A percentile compares a stretch with the other conserved stretches of the same genome.
phyloP scores from a whole-genome alignment of 129 eudicot genomes.

The Flaveria sonorensis region DNA sequence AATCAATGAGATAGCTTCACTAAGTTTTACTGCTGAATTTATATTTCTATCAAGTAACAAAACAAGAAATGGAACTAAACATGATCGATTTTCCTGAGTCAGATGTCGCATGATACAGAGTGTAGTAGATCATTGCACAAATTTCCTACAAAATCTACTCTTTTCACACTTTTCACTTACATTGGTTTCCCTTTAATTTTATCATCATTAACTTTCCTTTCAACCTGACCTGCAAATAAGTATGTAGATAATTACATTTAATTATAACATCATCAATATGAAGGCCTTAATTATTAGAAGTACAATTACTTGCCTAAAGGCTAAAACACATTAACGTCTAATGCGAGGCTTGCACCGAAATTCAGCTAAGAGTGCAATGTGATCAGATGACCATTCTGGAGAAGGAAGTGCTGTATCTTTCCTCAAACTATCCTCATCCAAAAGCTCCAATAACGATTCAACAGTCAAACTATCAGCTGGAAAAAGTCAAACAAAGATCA shows the following conservation, averaged over 20 bases:
- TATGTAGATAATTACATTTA: constrained; percentile 15
- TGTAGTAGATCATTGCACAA: constrained; percentile 46
- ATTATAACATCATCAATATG: not conserved
- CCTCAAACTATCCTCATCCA: constrained; percentile 53
- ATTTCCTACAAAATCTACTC: constrained; percentile 41
- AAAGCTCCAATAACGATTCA: constrained; percentile 54
- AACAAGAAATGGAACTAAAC: constrained; percentile 30
- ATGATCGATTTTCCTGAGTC: constrained; percentile 38
- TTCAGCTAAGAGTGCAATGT: constrained; percentile 57
- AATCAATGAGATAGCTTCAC: constrained; percentile 26
- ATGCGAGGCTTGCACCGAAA: constrained; percentile 48
- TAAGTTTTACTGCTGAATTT: constrained; percentile 36
- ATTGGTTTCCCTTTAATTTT: constrained; percentile 23
- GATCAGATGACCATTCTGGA: constrained; percentile 69
- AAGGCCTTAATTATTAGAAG: not conserved
- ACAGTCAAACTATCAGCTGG: constrained; percentile 54
- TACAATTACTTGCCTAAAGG: constrained; percentile 29
- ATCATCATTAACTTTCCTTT: constrained; percentile 33
- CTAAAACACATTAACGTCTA: constrained; percentile 40
- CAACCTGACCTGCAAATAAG: constrained; percentile 39
- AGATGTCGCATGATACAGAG: constrained; percentile 65
- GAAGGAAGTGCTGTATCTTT: constrained; percentile 65
- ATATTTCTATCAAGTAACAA: constrained; percentile 39
- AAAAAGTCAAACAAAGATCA: constrained; percentile 5
- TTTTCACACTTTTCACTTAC: constrained; percentile 37